Conservation (phyloP, 306 rosid species). For the Cicer cuneatum region DNA sequence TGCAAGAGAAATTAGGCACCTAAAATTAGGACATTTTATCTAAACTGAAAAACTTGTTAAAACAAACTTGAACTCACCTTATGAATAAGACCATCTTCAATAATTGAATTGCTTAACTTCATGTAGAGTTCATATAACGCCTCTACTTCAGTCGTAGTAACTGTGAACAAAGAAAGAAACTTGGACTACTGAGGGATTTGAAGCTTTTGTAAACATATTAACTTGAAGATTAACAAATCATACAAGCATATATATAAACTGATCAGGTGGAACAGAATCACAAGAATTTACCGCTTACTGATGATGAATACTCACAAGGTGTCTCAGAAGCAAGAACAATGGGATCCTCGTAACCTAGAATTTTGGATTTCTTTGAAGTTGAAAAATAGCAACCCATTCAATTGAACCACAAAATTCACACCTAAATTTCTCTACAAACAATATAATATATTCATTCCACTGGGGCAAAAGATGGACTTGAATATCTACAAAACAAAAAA, state of each 20-base stretch:
- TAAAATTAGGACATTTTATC: background rate
- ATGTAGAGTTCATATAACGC: constrained; percentile 78
- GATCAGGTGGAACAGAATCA: constrained; percentile 3
- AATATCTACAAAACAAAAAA: constrained; percentile 41
- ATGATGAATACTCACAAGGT: constrained; percentile 74
- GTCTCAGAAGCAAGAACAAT: constrained; percentile 85
- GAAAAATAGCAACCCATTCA: constrained; percentile 81
- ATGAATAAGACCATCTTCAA: constrained; percentile 82
- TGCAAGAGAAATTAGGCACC: constrained; percentile 9
- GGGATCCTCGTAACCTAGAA: constrained; percentile 75
- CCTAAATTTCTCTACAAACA: constrained; percentile 32
- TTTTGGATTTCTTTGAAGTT: constrained; percentile 53
- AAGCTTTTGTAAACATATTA: background rate
- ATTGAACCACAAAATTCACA: constrained; percentile 47
- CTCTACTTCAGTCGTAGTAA: constrained; percentile 79
- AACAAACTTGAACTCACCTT: constrained; percentile 55
- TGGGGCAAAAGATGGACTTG: constrained; percentile 6
- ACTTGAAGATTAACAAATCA: too few relatives aligned
- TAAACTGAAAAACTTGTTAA: constrained; percentile 2
- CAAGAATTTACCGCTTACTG: constrained; percentile 30
- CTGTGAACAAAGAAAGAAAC: constrained; percentile 46
- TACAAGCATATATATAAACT: background rate
- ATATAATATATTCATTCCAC: constrained; percentile 25
- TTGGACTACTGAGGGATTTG: background rate
- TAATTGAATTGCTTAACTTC: constrained; percentile 84